Percentiles rank a stretch among this genome's conserved stretches.
Conservation (phyloP, 2,329 filamentous ascomycete species). For the Colletotrichum eleusines region DNA sequence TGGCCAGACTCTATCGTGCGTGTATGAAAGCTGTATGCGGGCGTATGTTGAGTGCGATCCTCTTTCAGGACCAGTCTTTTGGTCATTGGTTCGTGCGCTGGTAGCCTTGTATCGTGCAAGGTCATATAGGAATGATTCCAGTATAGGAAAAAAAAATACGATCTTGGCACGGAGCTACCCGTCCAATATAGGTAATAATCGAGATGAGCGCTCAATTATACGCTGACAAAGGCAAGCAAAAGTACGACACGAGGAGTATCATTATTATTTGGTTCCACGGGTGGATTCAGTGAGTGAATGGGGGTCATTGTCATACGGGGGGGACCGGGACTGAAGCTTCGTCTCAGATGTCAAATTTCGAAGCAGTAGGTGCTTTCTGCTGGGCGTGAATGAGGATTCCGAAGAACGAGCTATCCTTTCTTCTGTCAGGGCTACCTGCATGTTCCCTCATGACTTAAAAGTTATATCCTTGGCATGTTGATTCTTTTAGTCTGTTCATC, state of each 20-base stretch:
- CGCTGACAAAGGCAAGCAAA: neutral
- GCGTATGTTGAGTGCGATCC: neutral
- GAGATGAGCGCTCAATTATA: neutral
- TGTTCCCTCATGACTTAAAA: neutral
- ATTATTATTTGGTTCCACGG: neutral
- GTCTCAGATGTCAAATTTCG: constrained; percentile 31
- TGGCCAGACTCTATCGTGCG: neutral
- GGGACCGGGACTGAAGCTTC: constrained; percentile 16
- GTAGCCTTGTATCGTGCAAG: neutral
- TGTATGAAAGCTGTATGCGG: neutral
- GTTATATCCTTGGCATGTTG: neutral
- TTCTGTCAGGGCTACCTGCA: neutral
- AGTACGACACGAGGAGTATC: neutral
- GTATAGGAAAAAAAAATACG: neutral
- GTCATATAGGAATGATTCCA: too few relatives aligned
- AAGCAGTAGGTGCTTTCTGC: constrained; percentile 27
- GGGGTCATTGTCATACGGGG: neutral
- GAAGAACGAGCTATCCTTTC: neutral
- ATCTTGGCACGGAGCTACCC: too few relatives aligned
- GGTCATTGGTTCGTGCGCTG: neutral
- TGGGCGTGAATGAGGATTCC: neutral
- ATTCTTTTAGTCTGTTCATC: neutral
- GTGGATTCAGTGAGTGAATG: neutral
- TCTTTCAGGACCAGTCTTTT: neutral
- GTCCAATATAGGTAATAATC: too few relatives aligned